phyloP scores from a whole-genome alignment of 441 rosid genomes.

The Croton setiger region DNA sequence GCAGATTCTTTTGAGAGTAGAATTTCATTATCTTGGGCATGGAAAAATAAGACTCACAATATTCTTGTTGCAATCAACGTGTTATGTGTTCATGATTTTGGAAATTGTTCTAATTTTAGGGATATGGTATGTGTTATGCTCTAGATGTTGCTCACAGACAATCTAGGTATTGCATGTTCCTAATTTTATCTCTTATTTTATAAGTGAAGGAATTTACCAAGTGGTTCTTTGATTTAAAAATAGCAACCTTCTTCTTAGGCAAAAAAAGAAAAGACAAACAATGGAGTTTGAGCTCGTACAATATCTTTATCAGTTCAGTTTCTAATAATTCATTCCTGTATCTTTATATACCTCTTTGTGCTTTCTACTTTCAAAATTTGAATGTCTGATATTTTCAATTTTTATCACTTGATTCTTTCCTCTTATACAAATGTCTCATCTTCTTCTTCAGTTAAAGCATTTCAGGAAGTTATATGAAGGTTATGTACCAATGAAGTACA shows the following conservation, averaged over 20 bases:
- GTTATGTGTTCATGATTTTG: too few relatives aligned
- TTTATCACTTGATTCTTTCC: background rate
- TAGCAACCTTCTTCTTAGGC: background rate
- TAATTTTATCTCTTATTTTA: too few relatives aligned
- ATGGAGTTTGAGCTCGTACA: background rate
- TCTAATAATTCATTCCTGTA: background rate
- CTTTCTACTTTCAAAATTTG: background rate
- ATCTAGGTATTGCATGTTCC: too few relatives aligned
- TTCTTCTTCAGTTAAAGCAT: constrained; percentile 59
- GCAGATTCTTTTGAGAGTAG: too few relatives aligned
- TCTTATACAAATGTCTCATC: constrained; percentile 2
- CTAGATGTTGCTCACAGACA: too few relatives aligned
- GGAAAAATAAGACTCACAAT: too few relatives aligned
- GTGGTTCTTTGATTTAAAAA: too few relatives aligned
- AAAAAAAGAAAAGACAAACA: background rate
- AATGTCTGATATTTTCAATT: background rate
- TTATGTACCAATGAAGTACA: constrained; percentile 88
- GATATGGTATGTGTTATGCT: too few relatives aligned
- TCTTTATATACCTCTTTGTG: background rate
- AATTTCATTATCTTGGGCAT: too few relatives aligned
- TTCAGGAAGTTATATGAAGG: constrained; percentile 68
- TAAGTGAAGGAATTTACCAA: too few relatives aligned
- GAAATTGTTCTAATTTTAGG: too few relatives aligned
- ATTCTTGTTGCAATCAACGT: too few relatives aligned
- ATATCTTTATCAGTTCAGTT: background rate